Base-by-base conservation (phyloP, 768 basidiomycete species). In the Tulasnella calospora region DNA sequence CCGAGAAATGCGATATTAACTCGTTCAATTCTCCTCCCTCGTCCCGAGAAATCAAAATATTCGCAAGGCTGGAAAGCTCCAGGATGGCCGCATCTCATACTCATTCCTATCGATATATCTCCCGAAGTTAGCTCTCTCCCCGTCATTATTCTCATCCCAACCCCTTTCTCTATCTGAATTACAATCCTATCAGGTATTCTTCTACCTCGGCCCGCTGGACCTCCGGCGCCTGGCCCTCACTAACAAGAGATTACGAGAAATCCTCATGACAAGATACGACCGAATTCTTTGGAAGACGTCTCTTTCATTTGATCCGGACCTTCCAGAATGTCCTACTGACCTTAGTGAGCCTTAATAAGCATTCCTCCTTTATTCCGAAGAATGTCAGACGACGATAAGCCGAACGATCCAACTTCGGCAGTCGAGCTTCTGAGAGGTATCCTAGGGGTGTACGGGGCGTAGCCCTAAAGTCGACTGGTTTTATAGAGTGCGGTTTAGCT, bases 261-360 rank as follows among this genome's bases (percentile, higher is more conserved):
- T 71, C 30, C 7, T 71, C 8, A 71, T 71, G 70, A 36, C 70
- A 5, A 71, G 30, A 33, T 23, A 6, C 70, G 30, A n/a, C n/a
- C n/a, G n/a, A n/a, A n/a, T n/a, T n/a, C n/a, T 71, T 27, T 71
- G 70, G 70, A 19, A 7, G 51, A 19, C 19, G 17, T 7, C 51
- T 7, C 51, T 55, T 19, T 30, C 40, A 27, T 27, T 10, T 17
- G 38, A 46, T 36, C 30, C 36, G 6, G 71, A 55, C 36, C 46
- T 78, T 27, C 78, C 78, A 6, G 38, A 41, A 23, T 78, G 78
- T 57, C 78, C 78, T 9, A n/a, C n/a, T 21, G 78, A 78, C 40
- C 71, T 78, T 17, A 40, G 9, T 30, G 78, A 78, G 38, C 78
- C 78, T 30, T 35, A 72, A 47, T 78, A 78, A n/a, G n/a, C n/a